phyloP scores from a whole-genome alignment of 768 basidiomycete species.

The Infundibulicybe gibba region DNA sequence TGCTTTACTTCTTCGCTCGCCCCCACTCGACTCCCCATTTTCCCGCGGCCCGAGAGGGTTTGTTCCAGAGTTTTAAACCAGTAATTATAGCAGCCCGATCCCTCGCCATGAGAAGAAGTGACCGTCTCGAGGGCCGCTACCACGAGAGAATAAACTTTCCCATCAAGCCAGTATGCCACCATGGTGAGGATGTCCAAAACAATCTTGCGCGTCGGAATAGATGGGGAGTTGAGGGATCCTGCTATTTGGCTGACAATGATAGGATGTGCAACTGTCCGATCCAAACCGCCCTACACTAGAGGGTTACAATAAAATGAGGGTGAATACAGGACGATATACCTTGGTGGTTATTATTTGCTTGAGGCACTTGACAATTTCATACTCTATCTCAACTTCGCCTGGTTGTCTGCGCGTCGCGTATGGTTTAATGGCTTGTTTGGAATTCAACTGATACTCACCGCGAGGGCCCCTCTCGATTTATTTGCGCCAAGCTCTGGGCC shows the following conservation, averaged over 20 bases:
- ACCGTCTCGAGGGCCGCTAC: conserved; percentile 72
- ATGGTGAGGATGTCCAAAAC: conserved; percentile 79
- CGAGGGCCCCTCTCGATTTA: conserved; percentile 64
- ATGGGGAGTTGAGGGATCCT: conserved; percentile 77
- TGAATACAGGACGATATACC: conserved; percentile 25
- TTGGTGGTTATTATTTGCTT: conserved; percentile 73
- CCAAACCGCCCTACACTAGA: conserved; percentile 50
- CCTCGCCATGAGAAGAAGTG: conserved; percentile 62
- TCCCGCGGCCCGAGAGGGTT: conserved; percentile 78
- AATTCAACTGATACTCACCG: conserved; percentile 38
- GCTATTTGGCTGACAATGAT: conserved; percentile 76
- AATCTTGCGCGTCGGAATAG: conserved; percentile 73
- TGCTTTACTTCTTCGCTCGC: conserved; percentile 88
- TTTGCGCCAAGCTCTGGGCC: conserved; percentile 70
- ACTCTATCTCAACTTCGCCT: conserved; percentile 69
- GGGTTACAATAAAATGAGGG: conserved; percentile 2
- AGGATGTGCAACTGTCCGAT: conserved; percentile 71
- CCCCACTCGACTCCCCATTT: conserved; percentile 94
- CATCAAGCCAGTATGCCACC: conserved; percentile 62
- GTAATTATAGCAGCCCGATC: conserved; percentile 67
- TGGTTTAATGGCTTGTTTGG: too few relatives aligned
- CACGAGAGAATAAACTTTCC: conserved; percentile 61
- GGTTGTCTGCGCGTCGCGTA: conserved; percentile 39
- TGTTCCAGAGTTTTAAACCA: conserved; percentile 86
- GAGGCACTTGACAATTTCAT: conserved; percentile 87